Conservation (phyloP, 441 rosid species). For the Arabidopsis lyrata region DNA sequence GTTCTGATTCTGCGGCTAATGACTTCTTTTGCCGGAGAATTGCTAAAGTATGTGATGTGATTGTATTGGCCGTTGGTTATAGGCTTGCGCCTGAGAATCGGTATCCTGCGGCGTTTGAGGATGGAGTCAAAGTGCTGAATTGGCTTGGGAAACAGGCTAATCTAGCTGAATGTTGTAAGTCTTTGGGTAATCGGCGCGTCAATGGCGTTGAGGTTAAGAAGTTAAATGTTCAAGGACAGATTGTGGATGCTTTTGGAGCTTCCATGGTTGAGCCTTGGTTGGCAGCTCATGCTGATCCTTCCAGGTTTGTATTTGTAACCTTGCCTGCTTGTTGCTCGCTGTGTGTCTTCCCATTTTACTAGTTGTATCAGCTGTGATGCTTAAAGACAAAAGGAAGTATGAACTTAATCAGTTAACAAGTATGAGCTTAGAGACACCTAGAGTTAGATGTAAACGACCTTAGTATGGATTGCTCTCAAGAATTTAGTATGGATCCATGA, state of each 20-base stretch:
- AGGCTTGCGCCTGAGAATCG: slow-evolving; percentile 75
- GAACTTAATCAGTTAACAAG: slow-evolving; percentile 1
- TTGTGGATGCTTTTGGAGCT: slow-evolving; percentile 85
- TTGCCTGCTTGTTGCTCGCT: slow-evolving; percentile 13
- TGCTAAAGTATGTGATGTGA: slow-evolving; percentile 66
- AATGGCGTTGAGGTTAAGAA: slow-evolving; percentile 71
- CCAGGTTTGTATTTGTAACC: slow-evolving; percentile 62
- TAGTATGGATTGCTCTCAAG: slow-evolving; percentile 7
- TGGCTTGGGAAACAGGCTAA: slow-evolving; percentile 77
- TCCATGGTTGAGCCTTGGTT: slow-evolving; percentile 99
- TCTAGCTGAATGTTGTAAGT: slow-evolving; percentile 61
- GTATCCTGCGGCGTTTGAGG: slow-evolving; percentile 74
- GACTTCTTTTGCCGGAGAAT: slow-evolving; percentile 70
- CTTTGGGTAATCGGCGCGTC: slow-evolving; percentile 45
- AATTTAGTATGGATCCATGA: slow-evolving; percentile 15
- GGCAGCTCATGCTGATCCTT: slow-evolving; percentile 93
- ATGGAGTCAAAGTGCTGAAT: slow-evolving; percentile 69
- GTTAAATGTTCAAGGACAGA: slow-evolving; percentile 63
- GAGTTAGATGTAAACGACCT: slow-evolving; percentile 14
- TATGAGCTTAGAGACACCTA: slow-evolving; percentile 26
- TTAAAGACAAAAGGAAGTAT: neutral
- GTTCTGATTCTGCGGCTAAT: slow-evolving; percentile 62
- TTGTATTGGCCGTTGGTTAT: slow-evolving; percentile 74
- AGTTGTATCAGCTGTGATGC: slow-evolving; percentile 1
- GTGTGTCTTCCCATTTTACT: neutral